Conservation (phyloP, 2,329 filamentous ascomycete genomes). For the Claviceps cyperi region DNA sequence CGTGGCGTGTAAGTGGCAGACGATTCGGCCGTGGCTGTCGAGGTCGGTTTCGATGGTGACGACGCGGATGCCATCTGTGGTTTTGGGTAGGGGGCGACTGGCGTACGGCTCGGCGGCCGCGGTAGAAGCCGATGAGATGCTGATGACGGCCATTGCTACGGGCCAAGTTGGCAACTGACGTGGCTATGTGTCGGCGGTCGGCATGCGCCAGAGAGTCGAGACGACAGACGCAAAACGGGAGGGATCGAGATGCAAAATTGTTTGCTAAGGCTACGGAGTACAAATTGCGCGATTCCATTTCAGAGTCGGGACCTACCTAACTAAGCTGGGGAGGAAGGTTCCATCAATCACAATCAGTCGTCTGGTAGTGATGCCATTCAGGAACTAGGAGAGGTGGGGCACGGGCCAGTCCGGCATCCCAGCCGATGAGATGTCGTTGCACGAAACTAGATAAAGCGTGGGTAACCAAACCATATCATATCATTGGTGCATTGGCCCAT, state of each 20-base stretch:
- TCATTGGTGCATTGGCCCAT: no score
- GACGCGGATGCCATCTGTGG: constrained; percentile 6
- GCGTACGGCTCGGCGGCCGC: constrained; percentile 1
- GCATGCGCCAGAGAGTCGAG: background rate
- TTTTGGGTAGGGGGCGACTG: constrained; percentile 1
- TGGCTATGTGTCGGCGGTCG: background rate
- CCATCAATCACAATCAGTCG: no score
- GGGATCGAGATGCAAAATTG: background rate
- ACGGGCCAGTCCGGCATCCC: no score
- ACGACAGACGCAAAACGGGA: background rate
- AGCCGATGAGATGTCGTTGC: no score
- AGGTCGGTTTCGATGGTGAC: constrained; percentile 4
- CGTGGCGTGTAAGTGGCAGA: constrained; percentile 2
- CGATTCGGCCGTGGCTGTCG: constrained; percentile 1
- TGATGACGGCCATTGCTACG: background rate
- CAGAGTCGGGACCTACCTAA: no score
- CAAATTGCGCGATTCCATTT: background rate
- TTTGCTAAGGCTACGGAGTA: no score
- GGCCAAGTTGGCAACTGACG: no score
- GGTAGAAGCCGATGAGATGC: background rate
- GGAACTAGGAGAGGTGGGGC: no score
- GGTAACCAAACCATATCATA: no score
- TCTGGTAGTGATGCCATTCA: no score
- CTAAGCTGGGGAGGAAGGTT: no score
- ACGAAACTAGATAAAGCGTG: no score